These are phyloP conservation scores for Chimonanthus praecox DNA, from an alignment of 164 flowering plant species.

Conservation along the genomic window DNA sequence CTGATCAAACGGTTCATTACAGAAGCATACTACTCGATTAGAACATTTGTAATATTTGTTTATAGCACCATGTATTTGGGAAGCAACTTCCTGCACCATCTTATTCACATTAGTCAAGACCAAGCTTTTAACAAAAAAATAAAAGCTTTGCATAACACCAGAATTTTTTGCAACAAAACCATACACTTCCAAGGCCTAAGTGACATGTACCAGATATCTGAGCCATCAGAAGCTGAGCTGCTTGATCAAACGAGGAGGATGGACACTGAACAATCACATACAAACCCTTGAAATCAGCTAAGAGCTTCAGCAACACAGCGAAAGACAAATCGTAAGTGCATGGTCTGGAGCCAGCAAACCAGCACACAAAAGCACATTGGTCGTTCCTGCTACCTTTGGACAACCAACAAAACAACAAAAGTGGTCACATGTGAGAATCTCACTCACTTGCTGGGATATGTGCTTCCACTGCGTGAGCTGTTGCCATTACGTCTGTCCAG, in stretches of 20 bases:
- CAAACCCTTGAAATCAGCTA: not conserved
- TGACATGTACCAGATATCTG: too few relatives aligned
- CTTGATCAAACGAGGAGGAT: not conserved
- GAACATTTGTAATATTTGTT: too few relatives aligned
- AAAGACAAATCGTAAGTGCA: not conserved
- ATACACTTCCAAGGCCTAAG: too few relatives aligned
- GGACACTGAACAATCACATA: not conserved
- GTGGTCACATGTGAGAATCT: not conserved
- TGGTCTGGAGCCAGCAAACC: not conserved
- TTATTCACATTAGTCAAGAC: too few relatives aligned
- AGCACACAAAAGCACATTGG: not conserved
- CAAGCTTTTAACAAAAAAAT: too few relatives aligned
- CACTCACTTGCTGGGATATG: slow-evolving; percentile 50
- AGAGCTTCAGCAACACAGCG: not conserved
- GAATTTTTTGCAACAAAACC: too few relatives aligned
- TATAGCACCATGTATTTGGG: too few relatives aligned
- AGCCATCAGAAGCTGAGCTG: too few relatives aligned
- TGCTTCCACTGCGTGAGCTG: slow-evolving; percentile 69
- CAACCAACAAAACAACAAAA: not conserved
- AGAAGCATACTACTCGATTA: too few relatives aligned
- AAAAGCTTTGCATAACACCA: too few relatives aligned
- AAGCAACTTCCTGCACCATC: too few relatives aligned
- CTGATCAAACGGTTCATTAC: too few relatives aligned
- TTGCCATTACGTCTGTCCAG: slow-evolving; percentile 67
- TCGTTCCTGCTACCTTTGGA: not conserved